Evolutionary conservation across 2,329 filamentous ascomycete species (phyloP), one percentile per base, ranked within the genome.

Genomic region (Pyricularia grisea): DNA sequence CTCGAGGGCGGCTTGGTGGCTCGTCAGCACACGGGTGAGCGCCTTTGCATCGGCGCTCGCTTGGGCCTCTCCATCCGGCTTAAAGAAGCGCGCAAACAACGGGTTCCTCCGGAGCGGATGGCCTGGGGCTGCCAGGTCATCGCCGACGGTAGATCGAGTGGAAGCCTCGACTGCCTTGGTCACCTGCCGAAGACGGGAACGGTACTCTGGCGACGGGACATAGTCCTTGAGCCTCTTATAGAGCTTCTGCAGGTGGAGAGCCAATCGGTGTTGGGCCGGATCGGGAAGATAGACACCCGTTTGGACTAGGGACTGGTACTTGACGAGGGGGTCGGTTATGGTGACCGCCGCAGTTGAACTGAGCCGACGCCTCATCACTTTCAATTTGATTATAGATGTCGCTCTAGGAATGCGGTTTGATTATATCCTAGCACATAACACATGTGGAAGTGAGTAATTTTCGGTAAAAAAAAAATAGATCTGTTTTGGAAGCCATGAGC

Each of bases 161-260:
- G 76, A 73, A 4, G 72, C 71, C 58, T 73, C 77, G 65, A 86
- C 75, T n/a, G 78, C 76, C 50, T 78, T 79, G 5, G 84, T 84
- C 31, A 92, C 82, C 72, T 88, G 87, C 63, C 85, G 83, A 1
- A 95, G 81, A 31, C 87, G 85, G 71, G 87, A 81, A 33, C 84
- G 84, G 75, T 94, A 94, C 74, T 93, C 90, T 14, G 85, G 73
- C 65, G 88, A 85, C 0, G 92, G 92, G 50, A 90, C 86, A 78
- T 95, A 94, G 77, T 94, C 91, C 75, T 92, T 93, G 60, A 94
- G 81, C 2, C 88, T 84, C 55, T 87, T 81, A 73, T 95, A 94
- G 12, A 94, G 83, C 75, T 92, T 91, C 73, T 92, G 90, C 1
- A 94, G 82, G 77, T 94, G 90, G 60, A 92, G 83, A 6, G 92